Base-by-base conservation (phyloP, 495 filamentous ascomycete species). In the Evernia prunastri region DNA sequence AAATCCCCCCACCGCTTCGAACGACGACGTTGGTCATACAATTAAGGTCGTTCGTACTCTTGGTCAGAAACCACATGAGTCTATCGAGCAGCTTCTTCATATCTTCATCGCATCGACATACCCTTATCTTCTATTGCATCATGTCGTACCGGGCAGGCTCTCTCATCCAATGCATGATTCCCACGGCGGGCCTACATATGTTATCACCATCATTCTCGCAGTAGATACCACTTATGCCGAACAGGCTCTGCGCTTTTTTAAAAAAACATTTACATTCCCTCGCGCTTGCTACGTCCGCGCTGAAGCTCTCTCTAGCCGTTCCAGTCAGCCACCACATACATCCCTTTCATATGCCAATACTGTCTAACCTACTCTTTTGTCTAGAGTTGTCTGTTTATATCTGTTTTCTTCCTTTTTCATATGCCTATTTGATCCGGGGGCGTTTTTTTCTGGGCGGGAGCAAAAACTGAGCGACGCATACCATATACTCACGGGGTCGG, bases 121-220 rank as follows among this genome's bases (percentile, higher is more conserved):
- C 27, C 49, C 10, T 18, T 49, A 12, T 37, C 25, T 1, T 42
- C 23, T 12, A 39, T 18, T 17, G 51, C 37, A 63, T 15, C 1
- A 39, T 18, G 27, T 27, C 42, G 2, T 29, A 47, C 42, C 33
- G 35, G 56, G 56, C 43, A 53, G 43, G 56, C 31, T 59, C 17
- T 40, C 17, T 59, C 56, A 59, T 39, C 51, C 0, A 33, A 59
- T 59, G 31, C 33, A 58, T 64, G 40, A 59, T 64, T 49, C 62
- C 56, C 62, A 53, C 40, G 62, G 62, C 33, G 53, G 62, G 42
- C 56, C 11, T 33, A 20, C 53, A 42, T n/a, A 51, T 59, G 27
- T 31, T 59, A 29, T n/a, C 53, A 47, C 12, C 53, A 63, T 47
- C 61, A 20, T 43, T 57, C 42, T 57, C 35, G 25, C 35, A 3